A percentile compares a stretch with the other conserved stretches of the same genome.
These are phyloP conservation scores for Dioszegia aurantiaca DNA, from an alignment of 768 basidiomycete species.

Conservation along the genomic window DNA sequence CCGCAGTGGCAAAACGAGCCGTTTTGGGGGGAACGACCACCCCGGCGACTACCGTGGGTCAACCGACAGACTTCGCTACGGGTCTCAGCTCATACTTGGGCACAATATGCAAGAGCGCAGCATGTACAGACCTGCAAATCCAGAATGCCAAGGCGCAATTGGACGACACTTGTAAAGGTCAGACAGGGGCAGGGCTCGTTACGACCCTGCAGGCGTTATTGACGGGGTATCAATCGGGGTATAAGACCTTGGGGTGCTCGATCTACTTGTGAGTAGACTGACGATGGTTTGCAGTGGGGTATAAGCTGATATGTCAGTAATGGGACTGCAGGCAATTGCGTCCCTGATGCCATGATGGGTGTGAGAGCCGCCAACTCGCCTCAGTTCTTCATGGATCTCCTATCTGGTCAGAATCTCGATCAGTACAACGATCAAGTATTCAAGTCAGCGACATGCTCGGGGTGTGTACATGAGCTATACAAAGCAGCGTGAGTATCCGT, in stretches of 20 bases:
- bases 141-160: slow-evolving; percentile 29
- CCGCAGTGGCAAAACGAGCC: no score
- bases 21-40: no score
- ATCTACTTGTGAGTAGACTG: slow-evolving; percentile 42
- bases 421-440: slow-evolving; percentile 42
- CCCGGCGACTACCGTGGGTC: slow-evolving; percentile 16
- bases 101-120: slow-evolving; percentile 25
- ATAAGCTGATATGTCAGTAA: slow-evolving; percentile 31
- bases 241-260: slow-evolving; percentile 44
- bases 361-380: slow-evolving; percentile 34
- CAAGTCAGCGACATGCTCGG: slow-evolving; percentile 37
- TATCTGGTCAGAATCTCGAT: slow-evolving; percentile 34
- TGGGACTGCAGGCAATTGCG: slow-evolving; percentile 40
- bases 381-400: slow-evolving; percentile 44
- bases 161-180: slow-evolving; percentile 22
- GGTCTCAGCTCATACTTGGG: slow-evolving; percentile 37
- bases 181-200: slow-evolving; percentile 26
- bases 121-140: slow-evolving; percentile 32
- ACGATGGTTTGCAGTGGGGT: neutral
- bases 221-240: slow-evolving; percentile 37
- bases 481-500: slow-evolving; percentile 42
- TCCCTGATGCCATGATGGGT: slow-evolving; percentile 32
- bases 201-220: slow-evolving; percentile 31
- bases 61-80: slow-evolving; percentile 29
- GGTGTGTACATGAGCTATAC: slow-evolving; percentile 49